A percentile compares a stretch with the other conserved stretches of the same genome.
Evolutionary conservation across 768 basidiomycete genomes (phyloP).

Genomic region (Boletus bicolor): DNA sequence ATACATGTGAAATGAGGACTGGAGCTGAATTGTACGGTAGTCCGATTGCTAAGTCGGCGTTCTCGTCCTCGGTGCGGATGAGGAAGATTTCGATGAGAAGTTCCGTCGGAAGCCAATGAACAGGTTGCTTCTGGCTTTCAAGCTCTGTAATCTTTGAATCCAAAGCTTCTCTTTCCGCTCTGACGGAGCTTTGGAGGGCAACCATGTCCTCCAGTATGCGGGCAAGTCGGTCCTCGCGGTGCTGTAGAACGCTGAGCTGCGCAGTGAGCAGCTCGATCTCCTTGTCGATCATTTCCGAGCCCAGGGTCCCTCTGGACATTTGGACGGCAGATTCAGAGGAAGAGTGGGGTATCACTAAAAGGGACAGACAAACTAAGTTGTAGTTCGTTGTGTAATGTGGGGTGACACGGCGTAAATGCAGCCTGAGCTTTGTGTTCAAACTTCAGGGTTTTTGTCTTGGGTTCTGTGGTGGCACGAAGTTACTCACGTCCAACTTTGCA

Average conservation of each 20-base stretch:
- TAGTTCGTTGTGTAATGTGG: background rate
- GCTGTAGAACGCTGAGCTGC: conserved; percentile 36
- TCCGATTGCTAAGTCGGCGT: conserved; percentile 21
- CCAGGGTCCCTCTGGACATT: conserved; percentile 21
- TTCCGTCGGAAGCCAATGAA: conserved; percentile 51
- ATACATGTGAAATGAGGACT: conserved; percentile 47
- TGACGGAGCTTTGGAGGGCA: conserved; percentile 35
- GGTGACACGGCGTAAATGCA: background rate
- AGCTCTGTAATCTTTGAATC: conserved; percentile 32
- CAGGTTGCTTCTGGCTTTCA: conserved; percentile 41
- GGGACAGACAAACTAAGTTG: background rate
- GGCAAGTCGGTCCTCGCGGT: conserved; percentile 40
- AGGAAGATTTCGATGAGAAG: conserved; percentile 45
- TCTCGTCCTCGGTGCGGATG: conserved; percentile 26
- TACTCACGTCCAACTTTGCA: background rate
- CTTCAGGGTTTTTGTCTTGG: background rate
- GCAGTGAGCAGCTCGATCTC: conserved; percentile 38
- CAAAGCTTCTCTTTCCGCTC: conserved; percentile 32
- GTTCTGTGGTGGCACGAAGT: background rate
- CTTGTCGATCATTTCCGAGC: conserved; percentile 30
- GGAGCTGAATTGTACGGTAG: conserved; percentile 34
- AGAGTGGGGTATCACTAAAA: background rate
- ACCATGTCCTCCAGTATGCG: conserved; percentile 41
- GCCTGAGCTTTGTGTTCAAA: background rate
- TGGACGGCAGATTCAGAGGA: background rate